These are phyloP conservation scores for Entoloma clypeatum DNA, from an alignment of 1,284 basidiomycete genomes.

Conservation along the genomic window DNA sequence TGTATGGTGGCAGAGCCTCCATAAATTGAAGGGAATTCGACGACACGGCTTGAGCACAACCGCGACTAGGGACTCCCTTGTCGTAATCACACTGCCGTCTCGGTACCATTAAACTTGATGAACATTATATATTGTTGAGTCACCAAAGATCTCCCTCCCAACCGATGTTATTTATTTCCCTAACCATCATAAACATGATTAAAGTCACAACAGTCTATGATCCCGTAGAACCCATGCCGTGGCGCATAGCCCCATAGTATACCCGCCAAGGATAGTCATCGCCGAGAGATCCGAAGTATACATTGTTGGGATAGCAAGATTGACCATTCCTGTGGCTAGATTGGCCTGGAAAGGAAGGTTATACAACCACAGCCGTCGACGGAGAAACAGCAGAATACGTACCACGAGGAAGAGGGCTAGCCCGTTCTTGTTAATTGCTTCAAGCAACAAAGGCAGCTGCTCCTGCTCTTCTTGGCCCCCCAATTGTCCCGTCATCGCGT, in stretches of 20 bases:
- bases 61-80: no score
- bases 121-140: no score
- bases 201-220: constrained; percentile 20
- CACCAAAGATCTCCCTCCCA: no score
- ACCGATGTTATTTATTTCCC: no score
- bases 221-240: constrained; percentile 41
- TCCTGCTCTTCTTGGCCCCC: constrained; percentile 11
- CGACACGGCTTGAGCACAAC: no score
- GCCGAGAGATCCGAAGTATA: constrained; percentile 59
- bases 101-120: no score
- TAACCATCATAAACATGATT: no score
- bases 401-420: constrained; percentile 81
- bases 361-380: background rate
- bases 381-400: constrained; percentile 28
- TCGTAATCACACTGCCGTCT: no score
- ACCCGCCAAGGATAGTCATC: constrained; percentile 62
- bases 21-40: no score
- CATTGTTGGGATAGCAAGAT: constrained; percentile 82
- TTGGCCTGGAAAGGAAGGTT: constrained; percentile 65
- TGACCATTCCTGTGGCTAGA: constrained; percentile 81
- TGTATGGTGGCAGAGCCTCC: no score
- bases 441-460: constrained; percentile 59
- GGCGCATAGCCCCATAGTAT: constrained; percentile 56
- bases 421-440: constrained; percentile 81
- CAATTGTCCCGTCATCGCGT: constrained; percentile 12